Conservation (phyloP, 257 asterid genomes). For the Solanum habrochaites region DNA sequence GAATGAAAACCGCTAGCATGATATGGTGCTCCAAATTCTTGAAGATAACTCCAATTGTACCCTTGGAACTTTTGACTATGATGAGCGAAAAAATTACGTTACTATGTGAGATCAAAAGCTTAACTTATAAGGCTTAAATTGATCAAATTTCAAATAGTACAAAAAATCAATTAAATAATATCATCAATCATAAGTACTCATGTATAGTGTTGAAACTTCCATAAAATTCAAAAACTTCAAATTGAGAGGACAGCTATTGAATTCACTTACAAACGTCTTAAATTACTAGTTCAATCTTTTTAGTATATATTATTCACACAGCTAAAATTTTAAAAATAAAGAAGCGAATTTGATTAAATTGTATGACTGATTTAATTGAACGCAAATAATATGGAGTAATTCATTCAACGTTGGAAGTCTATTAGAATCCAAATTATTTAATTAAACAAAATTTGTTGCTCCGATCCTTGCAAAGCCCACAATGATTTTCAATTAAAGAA, state of each 20-base stretch:
- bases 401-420: neutral
- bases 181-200: neutral
- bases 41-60: neutral
- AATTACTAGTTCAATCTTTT: neutral
- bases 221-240: no score
- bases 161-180: no score
- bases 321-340: no score
- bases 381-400: neutral
- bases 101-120: neutral
- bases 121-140: neutral
- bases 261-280: neutral
- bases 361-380: neutral
- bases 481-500: neutral
- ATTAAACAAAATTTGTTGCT: neutral
- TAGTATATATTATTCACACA: neutral
- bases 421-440: neutral
- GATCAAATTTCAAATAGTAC: neutral
- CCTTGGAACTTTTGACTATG: neutral
- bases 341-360: neutral
- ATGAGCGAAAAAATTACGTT: neutral
- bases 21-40: neutral
- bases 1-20: neutral
- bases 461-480: slow-evolving; percentile 3
- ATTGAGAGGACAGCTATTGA: neutral
- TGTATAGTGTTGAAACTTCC: neutral